Evolutionary conservation across 2,329 filamentous ascomycete genomes (phyloP).

Genomic region (Beauveria medogensis): DNA sequence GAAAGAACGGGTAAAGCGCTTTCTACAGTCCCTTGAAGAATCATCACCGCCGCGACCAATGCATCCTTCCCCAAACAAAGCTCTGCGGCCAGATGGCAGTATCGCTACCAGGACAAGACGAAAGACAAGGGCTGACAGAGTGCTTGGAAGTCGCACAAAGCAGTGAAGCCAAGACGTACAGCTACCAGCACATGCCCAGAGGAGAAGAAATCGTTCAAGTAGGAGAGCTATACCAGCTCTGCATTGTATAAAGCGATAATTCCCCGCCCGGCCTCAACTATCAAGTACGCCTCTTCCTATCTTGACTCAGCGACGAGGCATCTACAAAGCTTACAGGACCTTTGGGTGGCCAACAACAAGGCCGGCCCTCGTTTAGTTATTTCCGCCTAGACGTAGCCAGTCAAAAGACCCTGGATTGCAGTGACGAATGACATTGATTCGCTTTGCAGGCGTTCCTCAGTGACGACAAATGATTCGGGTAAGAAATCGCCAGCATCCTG

Average conservation of each 20-base stretch:
- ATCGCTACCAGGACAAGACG: not conserved
- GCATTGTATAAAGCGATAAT: not conserved
- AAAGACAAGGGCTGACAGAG: not conserved
- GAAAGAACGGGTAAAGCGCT: not conserved
- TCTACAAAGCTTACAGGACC: no score
- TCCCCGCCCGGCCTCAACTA: no score
- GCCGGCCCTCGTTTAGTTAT: not conserved
- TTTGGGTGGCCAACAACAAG: not conserved
- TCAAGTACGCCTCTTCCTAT: no score
- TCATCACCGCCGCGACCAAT: not conserved
- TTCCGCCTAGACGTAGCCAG: not conserved
- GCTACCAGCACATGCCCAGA: not conserved
- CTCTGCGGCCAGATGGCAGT: not conserved
- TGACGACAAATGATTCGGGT: constrained; percentile 15
- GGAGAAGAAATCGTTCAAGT: not conserved
- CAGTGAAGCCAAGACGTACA: not conserved
- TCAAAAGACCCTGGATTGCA: not conserved
- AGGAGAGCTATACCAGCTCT: not conserved
- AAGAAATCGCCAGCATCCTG: constrained; percentile 17
- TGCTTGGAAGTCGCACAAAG: not conserved
- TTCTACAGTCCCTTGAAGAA: not conserved
- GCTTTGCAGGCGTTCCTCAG: constrained; percentile 11
- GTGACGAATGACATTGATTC: not conserved
- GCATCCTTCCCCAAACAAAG: not conserved
- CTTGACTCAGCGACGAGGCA: no score